Evolutionary conservation across 2,329 filamentous ascomycete genomes (phyloP).

Genomic region (Ophiostoma quercus): DNA sequence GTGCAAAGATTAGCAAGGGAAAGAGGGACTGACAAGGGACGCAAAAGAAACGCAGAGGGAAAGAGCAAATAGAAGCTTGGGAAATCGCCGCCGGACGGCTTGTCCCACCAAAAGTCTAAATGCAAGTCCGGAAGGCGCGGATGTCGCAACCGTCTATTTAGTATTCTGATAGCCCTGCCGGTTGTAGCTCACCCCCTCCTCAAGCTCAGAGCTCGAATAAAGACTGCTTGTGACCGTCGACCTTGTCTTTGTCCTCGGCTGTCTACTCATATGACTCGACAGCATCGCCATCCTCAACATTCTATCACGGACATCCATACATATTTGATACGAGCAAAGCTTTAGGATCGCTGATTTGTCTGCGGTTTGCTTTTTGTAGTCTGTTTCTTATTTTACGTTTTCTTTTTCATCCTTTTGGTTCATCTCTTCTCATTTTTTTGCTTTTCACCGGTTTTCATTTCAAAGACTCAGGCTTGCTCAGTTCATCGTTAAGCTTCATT

Average conservation of each 20-base stretch:
- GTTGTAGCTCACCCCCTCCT: not conserved
- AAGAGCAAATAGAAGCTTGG: constrained; percentile 1
- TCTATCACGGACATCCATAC: not conserved
- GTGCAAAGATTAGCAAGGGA: not conserved
- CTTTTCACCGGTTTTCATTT: not conserved
- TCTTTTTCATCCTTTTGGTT: not conserved
- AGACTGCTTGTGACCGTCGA: not conserved
- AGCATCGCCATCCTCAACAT: not conserved
- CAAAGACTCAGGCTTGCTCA: too few relatives aligned
- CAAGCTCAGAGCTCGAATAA: not conserved
- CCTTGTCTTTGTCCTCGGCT: not conserved
- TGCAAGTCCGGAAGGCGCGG: constrained; percentile 13
- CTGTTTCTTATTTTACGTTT: not conserved
- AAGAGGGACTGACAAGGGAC: not conserved
- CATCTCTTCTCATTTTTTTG: not conserved
- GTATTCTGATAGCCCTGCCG: not conserved
- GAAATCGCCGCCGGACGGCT: not conserved
- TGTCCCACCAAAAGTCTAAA: constrained; percentile 14
- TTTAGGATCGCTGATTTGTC: not conserved
- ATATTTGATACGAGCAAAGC: not conserved
- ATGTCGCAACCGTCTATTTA: constrained; percentile 9
- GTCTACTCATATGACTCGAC: not conserved
- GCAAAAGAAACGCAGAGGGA: not conserved
- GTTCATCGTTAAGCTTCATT: not conserved
- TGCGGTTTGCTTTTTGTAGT: not conserved